Conservation (phyloP, 2,329 filamentous ascomycete genomes). For the Penicillium sp. region DNA sequence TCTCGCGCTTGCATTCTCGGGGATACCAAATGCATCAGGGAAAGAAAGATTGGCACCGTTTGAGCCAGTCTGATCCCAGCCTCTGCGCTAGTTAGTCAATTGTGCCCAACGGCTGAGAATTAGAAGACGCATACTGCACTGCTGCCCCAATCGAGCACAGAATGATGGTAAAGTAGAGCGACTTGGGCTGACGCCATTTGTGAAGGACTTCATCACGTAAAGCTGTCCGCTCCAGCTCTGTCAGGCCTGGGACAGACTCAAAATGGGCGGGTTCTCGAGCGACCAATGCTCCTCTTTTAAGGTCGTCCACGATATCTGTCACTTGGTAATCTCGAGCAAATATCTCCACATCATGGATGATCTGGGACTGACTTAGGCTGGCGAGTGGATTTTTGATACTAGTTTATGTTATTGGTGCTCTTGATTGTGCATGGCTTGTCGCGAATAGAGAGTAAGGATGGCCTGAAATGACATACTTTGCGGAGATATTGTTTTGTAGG, state of each 20-base stretch:
- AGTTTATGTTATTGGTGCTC: background rate
- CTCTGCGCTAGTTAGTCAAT: constrained; percentile 15
- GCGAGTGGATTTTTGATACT: constrained; percentile 47
- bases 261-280: constrained; percentile 47
- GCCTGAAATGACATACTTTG: constrained; percentile 16
- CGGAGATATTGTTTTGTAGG: constrained; percentile 25
- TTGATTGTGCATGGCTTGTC: background rate
- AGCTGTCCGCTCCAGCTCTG: constrained; percentile 22
- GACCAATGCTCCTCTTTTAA: constrained; percentile 47
- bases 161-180: constrained; percentile 48
- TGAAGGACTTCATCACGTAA: constrained; percentile 44
- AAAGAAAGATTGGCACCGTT: constrained; percentile 48
- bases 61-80: constrained; percentile 33
- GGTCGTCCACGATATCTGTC: constrained; percentile 35
- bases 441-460: background rate
- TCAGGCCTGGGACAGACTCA: constrained; percentile 42
- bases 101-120: background rate
- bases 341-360: constrained; percentile 41
- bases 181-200: constrained; percentile 47
- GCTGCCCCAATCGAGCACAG: constrained; percentile 50
- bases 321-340: constrained; percentile 41
- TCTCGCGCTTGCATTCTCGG: constrained; percentile 34
- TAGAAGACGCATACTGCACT: constrained; percentile 40
- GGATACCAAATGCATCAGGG: constrained; percentile 44
- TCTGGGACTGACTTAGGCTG: constrained; percentile 33